A percentile compares a stretch with the other conserved stretches of the same genome.
Evolutionary conservation across 2,329 filamentous ascomycete species (phyloP).

Genomic region (Zymoseptoria pseudotritici): DNA sequence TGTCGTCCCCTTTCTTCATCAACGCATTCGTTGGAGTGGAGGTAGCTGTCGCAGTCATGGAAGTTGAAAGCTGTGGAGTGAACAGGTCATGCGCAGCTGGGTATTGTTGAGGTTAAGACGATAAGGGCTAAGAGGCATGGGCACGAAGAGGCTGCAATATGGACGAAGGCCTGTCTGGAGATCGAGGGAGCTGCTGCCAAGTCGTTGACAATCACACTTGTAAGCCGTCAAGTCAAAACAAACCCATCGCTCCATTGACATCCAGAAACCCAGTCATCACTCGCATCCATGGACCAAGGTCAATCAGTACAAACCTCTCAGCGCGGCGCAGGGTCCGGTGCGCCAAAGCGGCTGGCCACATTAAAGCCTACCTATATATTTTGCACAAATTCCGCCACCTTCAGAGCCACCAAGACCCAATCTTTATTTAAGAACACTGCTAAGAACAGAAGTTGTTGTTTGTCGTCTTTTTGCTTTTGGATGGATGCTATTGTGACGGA

Average conservation of each 20-base stretch:
- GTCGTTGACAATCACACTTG: neutral
- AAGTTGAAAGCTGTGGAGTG: neutral
- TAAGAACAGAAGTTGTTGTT: neutral
- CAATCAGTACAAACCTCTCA: neutral
- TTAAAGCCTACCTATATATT: neutral
- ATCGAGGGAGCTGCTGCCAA: neutral
- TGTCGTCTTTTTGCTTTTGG: neutral
- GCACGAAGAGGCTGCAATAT: neutral
- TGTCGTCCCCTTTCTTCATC: neutral
- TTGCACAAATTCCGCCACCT: neutral
- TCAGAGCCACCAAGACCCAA: no score
- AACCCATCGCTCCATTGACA: neutral
- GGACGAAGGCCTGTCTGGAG: neutral
- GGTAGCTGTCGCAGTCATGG: neutral
- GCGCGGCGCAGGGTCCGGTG: neutral
- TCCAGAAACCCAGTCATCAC: neutral
- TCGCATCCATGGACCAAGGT: neutral
- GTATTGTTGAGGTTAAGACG: neutral
- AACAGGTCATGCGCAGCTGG: neutral
- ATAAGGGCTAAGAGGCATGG: neutral
- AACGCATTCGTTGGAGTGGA: neutral
- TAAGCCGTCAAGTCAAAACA: neutral
- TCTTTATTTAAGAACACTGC: no score
- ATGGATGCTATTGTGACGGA: neutral
- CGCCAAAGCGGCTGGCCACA: neutral